Percentiles rank a stretch among this genome's conserved stretches.
These are phyloP conservation scores for Mucor ambiguus DNA, from an alignment of 371 early-diverging fungal genomes.

Conservation along the genomic window DNA sequence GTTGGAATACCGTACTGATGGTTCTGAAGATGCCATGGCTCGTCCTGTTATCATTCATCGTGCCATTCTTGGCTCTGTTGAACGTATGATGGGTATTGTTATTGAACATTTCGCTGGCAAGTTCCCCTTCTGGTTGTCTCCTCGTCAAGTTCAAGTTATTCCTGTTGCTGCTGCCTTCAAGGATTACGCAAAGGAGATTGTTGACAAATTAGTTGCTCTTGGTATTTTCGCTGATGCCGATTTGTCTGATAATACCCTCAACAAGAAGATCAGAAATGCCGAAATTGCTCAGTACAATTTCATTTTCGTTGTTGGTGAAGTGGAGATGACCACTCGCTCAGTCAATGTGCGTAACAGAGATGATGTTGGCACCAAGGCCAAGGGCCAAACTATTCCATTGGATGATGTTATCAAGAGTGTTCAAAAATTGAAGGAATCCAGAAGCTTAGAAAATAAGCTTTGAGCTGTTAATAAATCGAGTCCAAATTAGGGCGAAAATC, in stretches of 20 bases:
- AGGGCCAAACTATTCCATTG: slow-evolving; percentile 76
- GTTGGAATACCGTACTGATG: slow-evolving; percentile 82
- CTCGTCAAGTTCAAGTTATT: slow-evolving; percentile 93
- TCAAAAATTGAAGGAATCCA: slow-evolving; percentile 58
- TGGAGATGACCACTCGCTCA: slow-evolving; percentile 81
- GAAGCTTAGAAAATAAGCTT: slow-evolving; percentile 59
- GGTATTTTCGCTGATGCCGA: slow-evolving; percentile 92
- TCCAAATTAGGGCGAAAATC: not conserved
- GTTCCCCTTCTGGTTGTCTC: slow-evolving; percentile 99
- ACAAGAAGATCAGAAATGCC: slow-evolving; percentile 93
- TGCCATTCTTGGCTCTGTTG: slow-evolving; percentile 98
- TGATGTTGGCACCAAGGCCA: slow-evolving; percentile 80
- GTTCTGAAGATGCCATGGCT: slow-evolving; percentile 53
- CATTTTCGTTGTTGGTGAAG: slow-evolving; percentile 92
- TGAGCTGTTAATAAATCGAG: slow-evolving; percentile 24
- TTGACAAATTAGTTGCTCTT: slow-evolving; percentile 57
- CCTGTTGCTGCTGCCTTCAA: slow-evolving; percentile 73
- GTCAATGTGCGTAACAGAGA: slow-evolving; percentile 95
- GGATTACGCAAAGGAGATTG: slow-evolving; percentile 69
- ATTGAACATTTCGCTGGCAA: slow-evolving; percentile 96
- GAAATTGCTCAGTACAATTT: slow-evolving; percentile 90
- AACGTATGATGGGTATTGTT: slow-evolving; percentile 98
- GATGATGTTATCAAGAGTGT: slow-evolving; percentile 69
- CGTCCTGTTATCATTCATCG: slow-evolving; percentile 99
- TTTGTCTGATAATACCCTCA: slow-evolving; percentile 83